phyloP scores from a whole-genome alignment of 768 basidiomycete genomes.

The Heimioporus sp. region DNA sequence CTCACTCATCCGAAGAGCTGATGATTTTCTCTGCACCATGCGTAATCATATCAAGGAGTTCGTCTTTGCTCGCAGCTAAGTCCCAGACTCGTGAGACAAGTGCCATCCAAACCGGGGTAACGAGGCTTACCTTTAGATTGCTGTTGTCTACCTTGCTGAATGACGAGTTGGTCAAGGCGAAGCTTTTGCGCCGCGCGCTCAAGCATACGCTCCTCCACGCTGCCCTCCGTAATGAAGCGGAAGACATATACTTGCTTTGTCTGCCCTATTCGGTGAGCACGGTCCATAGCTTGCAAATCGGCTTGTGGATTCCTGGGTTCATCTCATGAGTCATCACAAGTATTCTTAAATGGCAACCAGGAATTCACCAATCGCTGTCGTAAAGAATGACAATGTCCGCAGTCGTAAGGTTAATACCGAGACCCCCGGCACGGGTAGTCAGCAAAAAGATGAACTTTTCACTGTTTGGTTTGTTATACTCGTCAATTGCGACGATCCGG shows the following conservation, averaged over 20 bases:
- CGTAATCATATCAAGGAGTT: constrained; percentile 96
- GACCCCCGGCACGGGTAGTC: constrained; percentile 93
- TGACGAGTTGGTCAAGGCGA: constrained; percentile 91
- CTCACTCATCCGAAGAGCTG: constrained; percentile 71
- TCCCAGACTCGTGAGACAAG: background rate
- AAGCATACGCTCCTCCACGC: constrained; percentile 93
- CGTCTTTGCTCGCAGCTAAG: constrained; percentile 91
- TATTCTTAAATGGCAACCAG: background rate
- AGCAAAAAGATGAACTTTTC: constrained; percentile 97
- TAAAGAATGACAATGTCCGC: constrained; percentile 96
- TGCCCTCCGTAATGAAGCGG: constrained; percentile 94
- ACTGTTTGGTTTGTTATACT: constrained; percentile 91
- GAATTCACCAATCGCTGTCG: constrained; percentile 87
- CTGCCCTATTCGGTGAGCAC: constrained; percentile 94
- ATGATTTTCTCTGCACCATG: constrained; percentile 98
- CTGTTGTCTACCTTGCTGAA: constrained; percentile 90
- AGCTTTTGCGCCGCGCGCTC: constrained; percentile 96
- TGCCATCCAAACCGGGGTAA: background rate
- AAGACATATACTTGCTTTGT: constrained; percentile 98
- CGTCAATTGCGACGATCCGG: constrained; percentile 93
- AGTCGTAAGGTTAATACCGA: constrained; percentile 94
- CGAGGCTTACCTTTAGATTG: constrained; percentile 64
- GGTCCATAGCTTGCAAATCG: constrained; percentile 98
- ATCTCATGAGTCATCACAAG: background rate
- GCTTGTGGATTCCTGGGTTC: constrained; percentile 90